A percentile compares a stretch with the other conserved stretches of the same genome.
phyloP scores from a whole-genome alignment of 495 filamentous ascomycete genomes.

The Aspergillus cavernicola region DNA sequence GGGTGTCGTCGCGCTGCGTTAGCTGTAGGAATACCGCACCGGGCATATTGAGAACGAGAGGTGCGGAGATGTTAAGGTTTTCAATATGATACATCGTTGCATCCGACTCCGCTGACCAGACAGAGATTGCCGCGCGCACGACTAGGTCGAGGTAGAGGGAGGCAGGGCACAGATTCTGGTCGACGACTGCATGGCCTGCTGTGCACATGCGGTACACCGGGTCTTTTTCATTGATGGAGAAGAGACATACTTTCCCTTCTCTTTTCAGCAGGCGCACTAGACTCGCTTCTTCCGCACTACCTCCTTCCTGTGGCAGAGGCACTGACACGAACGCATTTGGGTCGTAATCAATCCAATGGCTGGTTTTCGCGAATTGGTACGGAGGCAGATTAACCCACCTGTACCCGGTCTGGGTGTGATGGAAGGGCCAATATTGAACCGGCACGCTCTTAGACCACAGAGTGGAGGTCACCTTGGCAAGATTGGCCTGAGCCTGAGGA shows the following conservation, averaged over 20 bases:
- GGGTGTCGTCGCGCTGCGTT: no score
- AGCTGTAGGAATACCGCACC: no score
- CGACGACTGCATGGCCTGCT: constrained; percentile 35
- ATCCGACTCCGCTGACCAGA: no score
- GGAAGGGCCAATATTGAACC: constrained; percentile 33
- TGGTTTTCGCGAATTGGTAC: constrained; percentile 32
- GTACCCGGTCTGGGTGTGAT: constrained; percentile 25
- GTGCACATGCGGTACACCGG: not conserved
- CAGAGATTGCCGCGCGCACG: constrained; percentile 13
- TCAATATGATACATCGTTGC: no score
- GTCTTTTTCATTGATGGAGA: not conserved
- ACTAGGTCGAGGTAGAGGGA: constrained; percentile 43
- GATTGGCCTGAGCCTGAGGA: constrained; percentile 31
- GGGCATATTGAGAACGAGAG: no score
- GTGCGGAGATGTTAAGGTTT: no score
- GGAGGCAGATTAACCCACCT: constrained; percentile 26
- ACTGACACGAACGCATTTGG: not conserved
- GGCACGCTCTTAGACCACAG: constrained; percentile 44
- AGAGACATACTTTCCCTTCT: no score
- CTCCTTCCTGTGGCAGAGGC: not conserved
- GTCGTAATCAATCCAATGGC: constrained; percentile 30
- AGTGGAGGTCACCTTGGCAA: constrained; percentile 11
- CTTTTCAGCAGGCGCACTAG: not conserved
- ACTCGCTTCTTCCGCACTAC: not conserved
- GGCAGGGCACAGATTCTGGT: constrained; percentile 35